Percentiles rank a stretch among this genome's conserved stretches.
phyloP scores from a whole-genome alignment of 2,329 filamentous ascomycete genomes.

The Colletotrichum liaoningense region DNA sequence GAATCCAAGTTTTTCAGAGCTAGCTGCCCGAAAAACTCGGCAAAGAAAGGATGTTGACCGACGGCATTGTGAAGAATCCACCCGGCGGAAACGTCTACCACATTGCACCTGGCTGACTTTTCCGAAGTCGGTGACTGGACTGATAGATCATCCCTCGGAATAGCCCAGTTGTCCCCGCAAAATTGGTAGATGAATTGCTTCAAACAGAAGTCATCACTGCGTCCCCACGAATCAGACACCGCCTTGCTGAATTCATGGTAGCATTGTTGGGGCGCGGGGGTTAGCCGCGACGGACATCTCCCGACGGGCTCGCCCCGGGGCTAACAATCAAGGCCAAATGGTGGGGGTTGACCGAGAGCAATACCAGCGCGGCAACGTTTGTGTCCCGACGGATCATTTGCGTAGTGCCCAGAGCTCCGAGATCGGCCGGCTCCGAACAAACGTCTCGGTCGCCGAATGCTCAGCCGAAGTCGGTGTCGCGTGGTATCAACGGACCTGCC shows the following conservation, averaged over 20 bases:
- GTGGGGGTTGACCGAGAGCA: background rate
- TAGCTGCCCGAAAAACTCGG: background rate
- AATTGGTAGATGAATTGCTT: background rate
- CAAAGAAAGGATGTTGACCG: background rate
- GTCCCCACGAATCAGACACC: constrained; percentile 2
- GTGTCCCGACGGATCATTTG: background rate
- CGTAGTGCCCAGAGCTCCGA: constrained; percentile 6
- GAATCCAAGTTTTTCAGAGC: background rate
- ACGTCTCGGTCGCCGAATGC: constrained; percentile 17
- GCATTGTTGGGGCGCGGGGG: background rate
- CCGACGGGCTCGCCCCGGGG: background rate
- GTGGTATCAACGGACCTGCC: background rate
- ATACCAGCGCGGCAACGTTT: background rate
- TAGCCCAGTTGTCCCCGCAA: background rate
- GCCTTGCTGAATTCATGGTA: background rate
- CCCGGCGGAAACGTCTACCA: background rate
- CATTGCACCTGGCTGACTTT: background rate
- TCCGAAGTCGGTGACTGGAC: constrained; percentile 31
- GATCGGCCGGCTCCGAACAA: constrained; percentile 19
- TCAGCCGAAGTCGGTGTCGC: background rate
- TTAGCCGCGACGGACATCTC: constrained; percentile 3
- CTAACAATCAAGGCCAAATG: background rate
- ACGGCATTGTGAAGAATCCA: background rate
- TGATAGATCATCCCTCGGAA: background rate
- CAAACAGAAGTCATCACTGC: background rate